Percentiles rank a stretch among this genome's conserved stretches.
phyloP scores from a whole-genome alignment of 345 rosid genomes.

The Arabidopsis suecica region DNA sequence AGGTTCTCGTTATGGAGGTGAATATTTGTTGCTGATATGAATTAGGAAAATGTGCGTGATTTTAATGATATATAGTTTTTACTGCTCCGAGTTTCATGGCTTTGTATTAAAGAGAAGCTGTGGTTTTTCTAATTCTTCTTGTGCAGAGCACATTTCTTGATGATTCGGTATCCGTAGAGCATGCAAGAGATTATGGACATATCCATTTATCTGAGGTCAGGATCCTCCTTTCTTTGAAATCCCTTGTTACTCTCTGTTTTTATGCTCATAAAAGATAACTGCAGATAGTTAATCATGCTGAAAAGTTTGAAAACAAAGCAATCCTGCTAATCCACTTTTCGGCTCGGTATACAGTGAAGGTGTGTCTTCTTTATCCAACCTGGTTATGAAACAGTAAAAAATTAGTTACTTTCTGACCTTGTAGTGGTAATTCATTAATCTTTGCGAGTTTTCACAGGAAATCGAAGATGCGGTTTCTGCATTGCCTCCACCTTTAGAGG shows the following conservation, averaged over 20 bases:
- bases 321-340: constrained; percentile 93
- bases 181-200: constrained; percentile 94
- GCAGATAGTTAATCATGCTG: constrained; percentile 73
- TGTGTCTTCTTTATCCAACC: constrained; percentile 44
- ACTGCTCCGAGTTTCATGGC: constrained; percentile 4
- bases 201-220: constrained; percentile 83
- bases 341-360: constrained; percentile 80
- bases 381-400: neutral
- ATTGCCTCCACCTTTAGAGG: constrained; percentile 64
- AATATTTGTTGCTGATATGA: constrained; percentile 29
- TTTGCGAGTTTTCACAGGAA: constrained; percentile 54
- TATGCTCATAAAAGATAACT: constrained; percentile 20
- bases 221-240: constrained; percentile 9
- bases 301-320: constrained; percentile 77
- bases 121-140: constrained; percentile 4
- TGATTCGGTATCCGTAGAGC: constrained; percentile 68
- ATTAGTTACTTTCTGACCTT: neutral
- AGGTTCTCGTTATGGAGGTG: constrained; percentile 93
- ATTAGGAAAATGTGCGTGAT: constrained; percentile 19
- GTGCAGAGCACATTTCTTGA: constrained; percentile 84
- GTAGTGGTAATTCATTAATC: neutral
- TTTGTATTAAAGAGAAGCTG: constrained; percentile 18
- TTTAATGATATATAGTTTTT: neutral
- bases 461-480: constrained; percentile 71
- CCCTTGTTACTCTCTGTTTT: constrained; percentile 15